Evolutionary conservation across 1,284 basidiomycete genomes (phyloP).

Genomic region (Cryptococcus hybrid): DNA sequence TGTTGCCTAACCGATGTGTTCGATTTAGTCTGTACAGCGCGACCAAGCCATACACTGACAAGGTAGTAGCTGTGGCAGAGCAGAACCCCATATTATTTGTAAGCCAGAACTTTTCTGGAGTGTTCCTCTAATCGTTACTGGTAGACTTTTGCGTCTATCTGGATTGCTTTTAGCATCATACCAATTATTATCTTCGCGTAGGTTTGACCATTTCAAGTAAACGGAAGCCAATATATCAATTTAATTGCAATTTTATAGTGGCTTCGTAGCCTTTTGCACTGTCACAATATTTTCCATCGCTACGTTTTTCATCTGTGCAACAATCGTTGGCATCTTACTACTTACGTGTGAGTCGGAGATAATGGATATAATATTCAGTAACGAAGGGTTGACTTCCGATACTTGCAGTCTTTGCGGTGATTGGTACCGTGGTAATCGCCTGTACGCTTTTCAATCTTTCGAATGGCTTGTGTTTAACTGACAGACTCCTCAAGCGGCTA

Average conservation of each 20-base stretch:
- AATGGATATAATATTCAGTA: background rate
- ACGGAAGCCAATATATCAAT: background rate
- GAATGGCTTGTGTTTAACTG: background rate
- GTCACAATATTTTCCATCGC: conserved; percentile 5
- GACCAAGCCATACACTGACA: conserved; percentile 33
- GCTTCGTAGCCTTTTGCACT: conserved; percentile 2
- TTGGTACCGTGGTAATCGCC: conserved; percentile 22
- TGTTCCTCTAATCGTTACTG: background rate
- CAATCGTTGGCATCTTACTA: conserved; percentile 4
- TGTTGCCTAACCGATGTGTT: background rate
- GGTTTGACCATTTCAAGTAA: conserved; percentile 1
- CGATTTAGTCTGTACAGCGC: conserved; percentile 26
- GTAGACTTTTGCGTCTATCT: conserved; percentile 41
- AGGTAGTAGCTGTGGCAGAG: conserved; percentile 33
- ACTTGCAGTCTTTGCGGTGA: conserved; percentile 5
- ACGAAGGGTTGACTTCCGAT: background rate
- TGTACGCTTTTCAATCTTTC: conserved; percentile 11
- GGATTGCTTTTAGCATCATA: conserved; percentile 29
- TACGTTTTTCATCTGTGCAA: conserved; percentile 2
- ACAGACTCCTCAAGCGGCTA: conserved; percentile 17
- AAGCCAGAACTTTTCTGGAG: conserved; percentile 3
- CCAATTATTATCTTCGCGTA: conserved; percentile 32
- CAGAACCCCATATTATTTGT: conserved; percentile 37
- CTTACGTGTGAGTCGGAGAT: background rate
- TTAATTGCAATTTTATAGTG: background rate